phyloP scores from a whole-genome alignment of 1,284 basidiomycete species.

The Butyriboletus regius region DNA sequence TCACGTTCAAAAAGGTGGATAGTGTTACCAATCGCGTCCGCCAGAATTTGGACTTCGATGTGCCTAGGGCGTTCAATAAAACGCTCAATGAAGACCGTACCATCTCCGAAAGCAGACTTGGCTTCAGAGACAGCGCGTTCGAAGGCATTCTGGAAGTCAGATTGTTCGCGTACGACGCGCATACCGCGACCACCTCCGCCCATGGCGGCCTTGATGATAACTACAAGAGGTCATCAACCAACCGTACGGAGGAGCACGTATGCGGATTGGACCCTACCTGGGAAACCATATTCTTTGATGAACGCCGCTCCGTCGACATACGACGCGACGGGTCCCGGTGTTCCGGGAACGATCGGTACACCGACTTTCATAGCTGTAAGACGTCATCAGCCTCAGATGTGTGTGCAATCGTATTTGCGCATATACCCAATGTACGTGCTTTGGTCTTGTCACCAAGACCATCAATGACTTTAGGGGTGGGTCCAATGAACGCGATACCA shows the following conservation, averaged over 20 bases:
- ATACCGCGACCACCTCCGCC: conserved; percentile 97
- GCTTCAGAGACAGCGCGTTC: conserved; percentile 92
- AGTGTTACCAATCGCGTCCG: conserved; percentile 84
- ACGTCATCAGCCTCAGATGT: conserved; percentile 6
- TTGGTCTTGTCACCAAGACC: conserved; percentile 98
- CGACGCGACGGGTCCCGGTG: conserved; percentile 81
- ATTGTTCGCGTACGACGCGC: conserved; percentile 92
- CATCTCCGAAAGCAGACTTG: conserved; percentile 93
- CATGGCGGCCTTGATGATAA: conserved; percentile 98
- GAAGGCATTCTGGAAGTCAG: conserved; percentile 85
- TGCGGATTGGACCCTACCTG: conserved; percentile 46
- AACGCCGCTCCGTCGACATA: conserved; percentile 83
- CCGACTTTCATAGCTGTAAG: conserved; percentile 70
- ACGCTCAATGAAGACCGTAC: conserved; percentile 96
- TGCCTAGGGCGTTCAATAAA: conserved; percentile 94
- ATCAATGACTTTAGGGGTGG: conserved; percentile 94
- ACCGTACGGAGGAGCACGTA: conserved; percentile 1
- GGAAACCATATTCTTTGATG: conserved; percentile 93
- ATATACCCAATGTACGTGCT: conserved; percentile 74
- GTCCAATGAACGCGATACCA: conserved; percentile 95
- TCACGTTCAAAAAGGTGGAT: conserved; percentile 98
- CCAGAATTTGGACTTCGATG: conserved; percentile 94
- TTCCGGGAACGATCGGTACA: conserved; percentile 96
- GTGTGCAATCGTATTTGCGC: neutral
- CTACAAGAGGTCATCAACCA: conserved; percentile 32